phyloP scores from a whole-genome alignment of 2,329 filamentous ascomycete species.

The Diaporthe amygdali region DNA sequence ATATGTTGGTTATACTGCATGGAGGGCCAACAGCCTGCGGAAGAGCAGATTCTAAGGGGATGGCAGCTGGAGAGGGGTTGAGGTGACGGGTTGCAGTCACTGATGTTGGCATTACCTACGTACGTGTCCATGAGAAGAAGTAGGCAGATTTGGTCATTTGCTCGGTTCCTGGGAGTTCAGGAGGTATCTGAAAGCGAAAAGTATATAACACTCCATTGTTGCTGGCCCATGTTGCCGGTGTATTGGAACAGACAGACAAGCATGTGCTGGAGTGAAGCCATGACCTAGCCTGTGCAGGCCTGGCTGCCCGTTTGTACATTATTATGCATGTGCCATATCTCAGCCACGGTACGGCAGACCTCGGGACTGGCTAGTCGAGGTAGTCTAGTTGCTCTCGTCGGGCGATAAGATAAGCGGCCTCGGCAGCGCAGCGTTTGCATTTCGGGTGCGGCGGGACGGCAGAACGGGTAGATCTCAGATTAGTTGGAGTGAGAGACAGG shows the following conservation, averaged over 20 bases:
- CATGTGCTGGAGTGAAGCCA: not conserved
- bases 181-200: conserved; percentile 18
- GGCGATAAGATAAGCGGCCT: conserved; percentile 20
- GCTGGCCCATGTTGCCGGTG: not conserved
- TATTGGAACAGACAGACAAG: not conserved
- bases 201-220: conserved; percentile 10
- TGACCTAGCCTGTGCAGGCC: not conserved
- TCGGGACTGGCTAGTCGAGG: too few relatives aligned
- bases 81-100: not conserved
- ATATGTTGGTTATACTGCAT: conserved; percentile 88
- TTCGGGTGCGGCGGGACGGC: not conserved
- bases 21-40: conserved; percentile 69
- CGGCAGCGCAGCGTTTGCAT: conserved; percentile 7
- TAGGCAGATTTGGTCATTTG: not conserved
- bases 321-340: not conserved
- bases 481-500: not conserved
- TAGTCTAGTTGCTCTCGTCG: not conserved
- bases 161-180: conserved; percentile 22
- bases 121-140: not conserved
- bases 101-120: not conserved
- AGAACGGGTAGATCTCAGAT: conserved; percentile 3
- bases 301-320: too few relatives aligned
- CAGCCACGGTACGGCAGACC: not conserved
- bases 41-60: conserved; percentile 58
- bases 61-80: not conserved